Percentiles rank a stretch among this genome's conserved stretches.
Evolutionary conservation across 352 stramenopile species (phyloP).

Genomic region (Pythium myriotylum): DNA sequence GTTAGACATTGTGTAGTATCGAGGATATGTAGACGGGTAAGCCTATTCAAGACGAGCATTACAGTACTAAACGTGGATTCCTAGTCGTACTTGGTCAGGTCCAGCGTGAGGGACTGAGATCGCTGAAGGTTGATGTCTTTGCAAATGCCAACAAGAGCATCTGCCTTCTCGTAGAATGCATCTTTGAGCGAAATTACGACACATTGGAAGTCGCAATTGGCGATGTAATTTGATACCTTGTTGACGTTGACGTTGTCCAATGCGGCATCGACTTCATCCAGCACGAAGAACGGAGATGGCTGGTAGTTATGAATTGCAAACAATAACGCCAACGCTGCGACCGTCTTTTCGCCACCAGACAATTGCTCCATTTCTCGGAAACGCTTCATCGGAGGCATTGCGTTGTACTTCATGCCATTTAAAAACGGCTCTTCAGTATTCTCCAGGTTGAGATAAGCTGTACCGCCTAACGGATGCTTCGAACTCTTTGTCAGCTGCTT

Average conservation of each 20-base stretch:
- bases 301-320: slow-evolving; percentile 99
- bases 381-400: slow-evolving; percentile 99
- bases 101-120: slow-evolving; percentile 76
- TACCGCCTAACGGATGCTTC: slow-evolving; percentile 94
- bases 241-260: slow-evolving; percentile 99
- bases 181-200: slow-evolving; percentile 99
- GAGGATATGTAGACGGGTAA: too few species aligned
- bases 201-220: slow-evolving; percentile 96
- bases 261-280: slow-evolving; percentile 99
- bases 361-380: slow-evolving; percentile 99
- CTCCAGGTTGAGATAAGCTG: slow-evolving; percentile 83
- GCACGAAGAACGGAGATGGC: slow-evolving; percentile 97
- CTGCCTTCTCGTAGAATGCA: slow-evolving; percentile 95
- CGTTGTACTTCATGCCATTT: slow-evolving; percentile 99
- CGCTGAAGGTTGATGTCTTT: slow-evolving; percentile 80
- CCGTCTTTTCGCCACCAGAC: slow-evolving; percentile 98
- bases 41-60: background rate
- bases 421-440: slow-evolving; percentile 96
- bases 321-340: slow-evolving; percentile 97
- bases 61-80: slow-evolving; percentile 5
- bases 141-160: slow-evolving; percentile 92
- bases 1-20: too few species aligned
- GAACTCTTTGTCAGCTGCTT: slow-evolving; percentile 98
- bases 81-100: slow-evolving; percentile 70
- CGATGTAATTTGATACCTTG: slow-evolving; percentile 98